phyloP scores from a whole-genome alignment of 108 stramenopile species.

The Nitzschia palea region DNA sequence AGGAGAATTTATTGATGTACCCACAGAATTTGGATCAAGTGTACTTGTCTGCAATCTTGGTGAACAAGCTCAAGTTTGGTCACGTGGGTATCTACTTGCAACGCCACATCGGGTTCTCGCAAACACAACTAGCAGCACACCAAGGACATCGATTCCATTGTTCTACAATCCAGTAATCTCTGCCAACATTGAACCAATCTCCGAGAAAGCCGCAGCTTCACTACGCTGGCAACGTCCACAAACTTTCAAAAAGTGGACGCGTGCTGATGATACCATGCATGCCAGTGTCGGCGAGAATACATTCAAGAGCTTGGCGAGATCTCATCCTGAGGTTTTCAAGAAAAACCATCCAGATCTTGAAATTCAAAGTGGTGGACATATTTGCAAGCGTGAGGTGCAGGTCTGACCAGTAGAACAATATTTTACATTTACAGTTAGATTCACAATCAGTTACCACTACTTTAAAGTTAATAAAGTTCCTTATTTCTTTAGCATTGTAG shows the following conservation, averaged over 20 bases:
- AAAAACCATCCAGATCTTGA: slow-evolving; percentile 58
- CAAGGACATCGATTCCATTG: slow-evolving; percentile 51
- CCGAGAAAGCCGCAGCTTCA: neutral
- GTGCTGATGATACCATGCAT: slow-evolving; percentile 42
- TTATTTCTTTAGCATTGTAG: too few species aligned
- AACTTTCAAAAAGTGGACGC: slow-evolving; percentile 44
- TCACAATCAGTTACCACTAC: too few species aligned
- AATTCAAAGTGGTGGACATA: slow-evolving; percentile 47
- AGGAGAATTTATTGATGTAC: slow-evolving; percentile 65
- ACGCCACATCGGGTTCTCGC: slow-evolving; percentile 68
- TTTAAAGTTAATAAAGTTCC: too few species aligned
- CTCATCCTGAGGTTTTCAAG: slow-evolving; percentile 54
- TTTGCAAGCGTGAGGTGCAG: slow-evolving; percentile 18
- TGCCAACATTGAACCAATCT: slow-evolving; percentile 48
- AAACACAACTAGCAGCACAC: slow-evolving; percentile 18
- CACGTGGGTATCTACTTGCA: slow-evolving; percentile 58
- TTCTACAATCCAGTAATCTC: slow-evolving; percentile 72
- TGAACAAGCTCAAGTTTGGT: slow-evolving; percentile 59
- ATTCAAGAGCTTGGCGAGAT: slow-evolving; percentile 71
- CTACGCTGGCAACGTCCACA: slow-evolving; percentile 23
- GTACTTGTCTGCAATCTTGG: slow-evolving; percentile 68
- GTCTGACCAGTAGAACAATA: too few species aligned
- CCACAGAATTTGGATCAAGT: slow-evolving; percentile 15
- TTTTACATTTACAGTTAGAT: too few species aligned
- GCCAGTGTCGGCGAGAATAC: slow-evolving; percentile 64